phyloP scores from a whole-genome alignment of 2,329 filamentous ascomycete genomes.

The Cryphonectria radicalis region DNA sequence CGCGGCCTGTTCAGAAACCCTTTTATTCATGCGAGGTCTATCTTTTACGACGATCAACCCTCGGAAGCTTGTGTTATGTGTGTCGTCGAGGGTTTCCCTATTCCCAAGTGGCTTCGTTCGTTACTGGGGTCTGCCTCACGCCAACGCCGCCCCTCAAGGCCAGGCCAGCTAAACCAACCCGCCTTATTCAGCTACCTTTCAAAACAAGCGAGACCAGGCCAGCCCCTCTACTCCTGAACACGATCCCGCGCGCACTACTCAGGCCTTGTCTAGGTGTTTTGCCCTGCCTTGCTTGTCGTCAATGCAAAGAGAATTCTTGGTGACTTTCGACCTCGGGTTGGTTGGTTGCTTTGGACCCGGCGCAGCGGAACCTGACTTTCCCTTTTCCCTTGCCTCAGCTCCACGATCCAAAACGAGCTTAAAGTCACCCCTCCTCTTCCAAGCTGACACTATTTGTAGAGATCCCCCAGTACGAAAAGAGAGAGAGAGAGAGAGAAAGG shows the following conservation, averaged over 20 bases:
- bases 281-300: neutral
- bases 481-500: neutral
- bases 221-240: neutral
- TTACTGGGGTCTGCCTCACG: constrained; percentile 4
- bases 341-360: neutral
- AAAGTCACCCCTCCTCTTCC: neutral
- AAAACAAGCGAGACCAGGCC: neutral
- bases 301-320: neutral
- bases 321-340: neutral
- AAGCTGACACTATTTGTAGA: neutral
- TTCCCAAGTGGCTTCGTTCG: constrained; percentile 1
- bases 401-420: neutral
- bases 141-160: neutral
- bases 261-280: neutral
- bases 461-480: neutral
- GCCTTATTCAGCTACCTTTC: neutral
- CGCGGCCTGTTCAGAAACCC: constrained; percentile 22
- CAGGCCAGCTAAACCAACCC: neutral
- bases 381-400: neutral
- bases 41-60: constrained; percentile 2
- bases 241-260: constrained; percentile 1
- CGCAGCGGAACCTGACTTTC: neutral
- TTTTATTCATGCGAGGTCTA: constrained; percentile 18
- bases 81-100: neutral
- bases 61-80: constrained; percentile 9